A percentile compares a stretch with the other conserved stretches of the same genome.
phyloP scores from a whole-genome alignment of 495 filamentous ascomycete species.

The Haplographium delicatum region DNA sequence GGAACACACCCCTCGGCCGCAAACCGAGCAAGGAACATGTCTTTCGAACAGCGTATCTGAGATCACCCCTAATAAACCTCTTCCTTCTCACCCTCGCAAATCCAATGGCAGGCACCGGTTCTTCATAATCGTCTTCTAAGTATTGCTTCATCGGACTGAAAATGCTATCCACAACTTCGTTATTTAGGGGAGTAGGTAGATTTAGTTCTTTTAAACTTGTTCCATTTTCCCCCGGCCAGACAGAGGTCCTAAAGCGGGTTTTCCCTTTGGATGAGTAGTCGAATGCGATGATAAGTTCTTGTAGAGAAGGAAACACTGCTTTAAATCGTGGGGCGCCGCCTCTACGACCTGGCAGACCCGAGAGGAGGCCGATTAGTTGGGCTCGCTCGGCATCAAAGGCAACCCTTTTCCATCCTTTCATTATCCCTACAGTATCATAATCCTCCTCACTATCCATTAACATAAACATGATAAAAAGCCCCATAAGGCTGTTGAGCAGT shows the following conservation, averaged over 20 bases:
- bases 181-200: neutral
- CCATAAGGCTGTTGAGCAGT: conserved; percentile 24
- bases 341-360: conserved; percentile 20
- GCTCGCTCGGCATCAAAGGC: conserved; percentile 25
- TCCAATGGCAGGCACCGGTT: conserved; percentile 10
- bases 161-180: conserved; percentile 9
- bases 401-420: conserved; percentile 22
- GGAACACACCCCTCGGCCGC: conserved; percentile 20
- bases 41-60: conserved; percentile 23
- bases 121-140: conserved; percentile 17
- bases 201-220: conserved; percentile 9
- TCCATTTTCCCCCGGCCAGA: conserved; percentile 26
- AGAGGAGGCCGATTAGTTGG: conserved; percentile 22
- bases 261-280: conserved; percentile 21
- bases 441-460: conserved; percentile 21
- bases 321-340: conserved; percentile 19
- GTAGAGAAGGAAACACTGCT: conserved; percentile 19
- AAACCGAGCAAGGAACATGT: conserved; percentile 22
- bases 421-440: conserved; percentile 10
- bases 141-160: conserved; percentile 20
- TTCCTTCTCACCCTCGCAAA: conserved; percentile 21
- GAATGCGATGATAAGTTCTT: conserved; percentile 21
- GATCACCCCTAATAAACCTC: conserved; percentile 19
- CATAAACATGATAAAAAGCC: conserved; percentile 24
- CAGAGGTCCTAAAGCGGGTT: conserved; percentile 22